Evolutionary conservation across 1,284 basidiomycete genomes (phyloP), one percentile per base, ranked within the genome.

Genomic region (Ustilago nuda): DNA sequence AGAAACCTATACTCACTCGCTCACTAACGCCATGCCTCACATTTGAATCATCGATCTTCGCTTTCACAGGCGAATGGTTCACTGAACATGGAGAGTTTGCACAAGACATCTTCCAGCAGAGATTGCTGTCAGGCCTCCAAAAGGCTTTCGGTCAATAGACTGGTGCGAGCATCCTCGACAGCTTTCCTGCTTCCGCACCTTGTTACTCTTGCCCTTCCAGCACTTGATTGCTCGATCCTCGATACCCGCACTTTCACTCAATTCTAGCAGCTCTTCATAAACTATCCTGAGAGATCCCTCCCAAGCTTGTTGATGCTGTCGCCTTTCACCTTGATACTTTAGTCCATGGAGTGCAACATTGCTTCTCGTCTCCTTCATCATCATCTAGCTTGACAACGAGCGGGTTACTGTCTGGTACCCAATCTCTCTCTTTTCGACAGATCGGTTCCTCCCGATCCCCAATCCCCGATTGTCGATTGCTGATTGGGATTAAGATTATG

Each of bases 11-110:
- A 50, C 48, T 12, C n/a, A n/a, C 45, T 50, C 15, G 48, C 30
- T 19, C 43, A 7, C 19, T 45, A 27, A 27, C n/a, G n/a, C 7
- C 48, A 13, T 15, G 1, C 8, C 48, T 1, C n/a, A 9, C 27
- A 45, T n/a, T 13, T 32, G 4, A 8, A 48, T 9, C 8, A 23
- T 48, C 19, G 46, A 13, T 48, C 30, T 48, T 7, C 1, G 1
- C 36, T 55, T 23, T 64, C 4, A 15, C 67, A 81, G 82, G 79
- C 65, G 84, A 85, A 63, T 85, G 83, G 82, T 83, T 85, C 70
- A 83, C 82, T 12, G 61, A 80, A n/a, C 64, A 81, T 43, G 84
- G 84, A 23, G 84, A 84, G 53, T 85, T 85, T 46, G 64, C 76
- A 5, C 75, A 83, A 62, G 35, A 41, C 32, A 63, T 79, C 52